These are phyloP conservation scores for Silene vulgaris DNA, from an alignment of 179 eudicot species.

Conservation along the genomic window DNA sequence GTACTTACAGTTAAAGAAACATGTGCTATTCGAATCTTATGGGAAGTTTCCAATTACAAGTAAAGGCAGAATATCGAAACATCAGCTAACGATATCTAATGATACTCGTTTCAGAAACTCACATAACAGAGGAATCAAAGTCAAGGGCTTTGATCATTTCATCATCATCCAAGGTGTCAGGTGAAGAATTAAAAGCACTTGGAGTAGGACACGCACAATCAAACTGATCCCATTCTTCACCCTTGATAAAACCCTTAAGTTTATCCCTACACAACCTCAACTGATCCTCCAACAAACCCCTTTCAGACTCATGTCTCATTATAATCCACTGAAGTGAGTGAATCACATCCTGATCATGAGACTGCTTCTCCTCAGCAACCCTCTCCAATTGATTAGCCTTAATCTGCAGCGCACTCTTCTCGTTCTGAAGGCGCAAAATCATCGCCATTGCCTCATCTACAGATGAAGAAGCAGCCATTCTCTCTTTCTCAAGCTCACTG, in stretches of 20 bases:
- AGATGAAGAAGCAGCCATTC: constrained; percentile 65
- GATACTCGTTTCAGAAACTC: constrained; percentile 13
- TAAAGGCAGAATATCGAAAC: constrained; percentile 14
- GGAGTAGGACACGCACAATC: constrained; percentile 30
- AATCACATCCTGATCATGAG: constrained; percentile 69
- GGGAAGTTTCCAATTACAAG: constrained; percentile 22
- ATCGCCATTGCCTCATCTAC: constrained; percentile 85
- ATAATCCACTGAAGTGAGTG: constrained; percentile 58
- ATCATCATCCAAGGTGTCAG: constrained; percentile 24
- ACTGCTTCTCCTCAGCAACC: constrained; percentile 55
- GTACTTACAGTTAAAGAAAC: constrained; percentile 23
- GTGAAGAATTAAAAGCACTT: constrained; percentile 25
- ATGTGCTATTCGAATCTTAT: constrained; percentile 11
- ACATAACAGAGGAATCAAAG: constrained; percentile 25
- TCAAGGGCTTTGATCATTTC: constrained; percentile 26
- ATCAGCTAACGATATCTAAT: constrained; percentile 8
- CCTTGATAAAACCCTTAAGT: constrained; percentile 29
- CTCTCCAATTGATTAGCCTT: constrained; percentile 50
- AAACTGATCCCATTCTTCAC: constrained; percentile 42
- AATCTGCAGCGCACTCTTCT: constrained; percentile 57
- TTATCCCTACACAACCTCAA: constrained; percentile 41
- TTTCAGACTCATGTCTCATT: constrained; percentile 48
- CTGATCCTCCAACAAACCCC: constrained; percentile 48
- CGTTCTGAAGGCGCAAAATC: constrained; percentile 70
- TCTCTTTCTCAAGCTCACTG: constrained; percentile 65